Percentiles rank a stretch among this genome's conserved stretches.
Evolutionary conservation across 139 green algal genomes (phyloP).

Genomic region (Chlamydomonas incerta): DNA sequence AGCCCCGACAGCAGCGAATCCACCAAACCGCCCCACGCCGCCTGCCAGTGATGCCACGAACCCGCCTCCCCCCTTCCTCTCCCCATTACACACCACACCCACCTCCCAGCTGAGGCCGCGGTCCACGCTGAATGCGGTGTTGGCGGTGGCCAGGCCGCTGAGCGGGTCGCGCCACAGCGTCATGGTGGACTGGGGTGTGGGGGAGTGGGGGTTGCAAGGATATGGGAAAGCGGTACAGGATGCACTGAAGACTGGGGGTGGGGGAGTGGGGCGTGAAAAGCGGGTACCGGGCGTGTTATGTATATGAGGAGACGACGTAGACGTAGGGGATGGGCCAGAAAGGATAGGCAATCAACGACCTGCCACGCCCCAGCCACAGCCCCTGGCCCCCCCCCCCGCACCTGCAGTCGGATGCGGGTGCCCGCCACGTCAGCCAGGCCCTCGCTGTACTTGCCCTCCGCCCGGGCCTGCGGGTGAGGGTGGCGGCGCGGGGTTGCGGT

Average conservation of each 20-base stretch:
- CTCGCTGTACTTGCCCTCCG: conserved; percentile 62
- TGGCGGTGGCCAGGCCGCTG: conserved; percentile 66
- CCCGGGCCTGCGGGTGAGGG: conserved; percentile 20
- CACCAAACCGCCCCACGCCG: too few relatives aligned
- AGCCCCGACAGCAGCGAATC: too few relatives aligned
- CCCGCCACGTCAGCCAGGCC: conserved; percentile 52
- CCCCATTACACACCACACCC: neutral
- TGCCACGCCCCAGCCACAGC: neutral
- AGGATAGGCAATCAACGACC: neutral
- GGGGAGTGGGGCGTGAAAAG: too few relatives aligned
- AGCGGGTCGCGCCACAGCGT: conserved; percentile 62
- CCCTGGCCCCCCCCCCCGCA: neutral
- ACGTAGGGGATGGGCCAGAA: too few relatives aligned
- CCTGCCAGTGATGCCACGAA: too few relatives aligned
- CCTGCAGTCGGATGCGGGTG: conserved; percentile 5
- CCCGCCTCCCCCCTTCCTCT: neutral
- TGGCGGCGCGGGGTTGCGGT: too few relatives aligned
- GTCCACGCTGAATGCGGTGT: conserved; percentile 76
- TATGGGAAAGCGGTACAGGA: too few relatives aligned
- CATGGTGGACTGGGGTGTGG: neutral
- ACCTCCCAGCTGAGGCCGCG: conserved; percentile 75
- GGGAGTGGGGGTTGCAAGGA: neutral
- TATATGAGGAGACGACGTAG: too few relatives aligned
- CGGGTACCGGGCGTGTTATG: too few relatives aligned
- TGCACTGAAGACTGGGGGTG: too few relatives aligned